Evolutionary conservation across 768 basidiomycete genomes (phyloP).

Genomic region (Rhodosporidiobolus odoratus): DNA sequence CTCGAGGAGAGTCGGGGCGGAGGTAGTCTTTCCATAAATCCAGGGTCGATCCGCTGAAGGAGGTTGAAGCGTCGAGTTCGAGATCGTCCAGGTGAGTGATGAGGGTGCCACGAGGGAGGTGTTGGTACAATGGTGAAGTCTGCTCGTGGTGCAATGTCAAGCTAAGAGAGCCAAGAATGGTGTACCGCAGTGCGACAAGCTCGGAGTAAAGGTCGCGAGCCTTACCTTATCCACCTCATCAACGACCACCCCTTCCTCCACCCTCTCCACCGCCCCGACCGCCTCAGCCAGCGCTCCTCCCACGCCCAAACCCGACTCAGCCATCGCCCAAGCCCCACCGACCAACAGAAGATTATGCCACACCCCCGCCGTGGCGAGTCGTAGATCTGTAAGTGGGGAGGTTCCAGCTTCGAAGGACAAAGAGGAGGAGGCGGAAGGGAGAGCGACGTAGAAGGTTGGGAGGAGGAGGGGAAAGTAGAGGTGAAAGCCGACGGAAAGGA

Average conservation of each 20-base stretch:
- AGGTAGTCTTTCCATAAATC: background rate
- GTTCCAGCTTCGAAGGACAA: background rate
- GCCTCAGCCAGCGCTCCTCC: background rate
- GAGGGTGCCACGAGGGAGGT: background rate
- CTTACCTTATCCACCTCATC: background rate
- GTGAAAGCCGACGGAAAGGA: conserved; percentile 3
- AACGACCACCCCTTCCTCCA: conserved; percentile 11
- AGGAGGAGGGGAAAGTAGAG: conserved; percentile 20
- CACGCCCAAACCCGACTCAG: background rate
- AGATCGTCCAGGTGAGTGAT: conserved; percentile 31
- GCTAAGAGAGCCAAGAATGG: too few species aligned
- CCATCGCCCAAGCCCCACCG: background rate
- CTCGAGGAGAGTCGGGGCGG: background rate
- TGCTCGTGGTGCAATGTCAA: background rate
- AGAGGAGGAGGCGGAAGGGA: background rate
- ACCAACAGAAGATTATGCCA: conserved; percentile 19
- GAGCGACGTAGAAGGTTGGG: conserved; percentile 27
- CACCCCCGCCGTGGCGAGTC: conserved; percentile 17
- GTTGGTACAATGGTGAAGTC: background rate
- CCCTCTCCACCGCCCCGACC: background rate
- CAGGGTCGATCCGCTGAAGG: background rate
- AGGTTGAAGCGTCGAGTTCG: conserved; percentile 19
- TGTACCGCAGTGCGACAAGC: too few species aligned
- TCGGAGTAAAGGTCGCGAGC: background rate
- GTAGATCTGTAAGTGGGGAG: background rate